These are phyloP conservation scores for Reticulascus tulasneorum DNA, from an alignment of 2,329 filamentous ascomycete genomes.

Conservation along the genomic window DNA sequence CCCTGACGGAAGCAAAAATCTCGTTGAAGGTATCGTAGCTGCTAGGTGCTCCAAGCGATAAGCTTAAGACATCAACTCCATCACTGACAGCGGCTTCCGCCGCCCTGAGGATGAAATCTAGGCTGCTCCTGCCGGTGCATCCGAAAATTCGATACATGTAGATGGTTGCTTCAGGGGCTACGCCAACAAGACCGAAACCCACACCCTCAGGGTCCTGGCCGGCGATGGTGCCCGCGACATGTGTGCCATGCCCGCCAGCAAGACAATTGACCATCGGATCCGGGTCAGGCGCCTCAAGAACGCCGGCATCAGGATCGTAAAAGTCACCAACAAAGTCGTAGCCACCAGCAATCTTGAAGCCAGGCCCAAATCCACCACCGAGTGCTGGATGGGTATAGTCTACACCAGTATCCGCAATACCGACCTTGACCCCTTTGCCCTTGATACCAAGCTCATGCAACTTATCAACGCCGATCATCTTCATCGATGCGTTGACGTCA, in stretches of 20 bases:
- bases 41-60: too few relatives aligned
- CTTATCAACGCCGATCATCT: conserved; percentile 11
- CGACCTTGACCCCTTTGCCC: conserved; percentile 12
- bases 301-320: conserved; percentile 19
- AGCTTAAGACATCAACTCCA: conserved; percentile 24
- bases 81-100: neutral
- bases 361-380: conserved; percentile 41
- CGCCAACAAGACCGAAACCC: conserved; percentile 13
- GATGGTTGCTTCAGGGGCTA: conserved; percentile 22
- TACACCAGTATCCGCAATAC: conserved; percentile 10
- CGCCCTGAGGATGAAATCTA: neutral
- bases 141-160: conserved; percentile 18
- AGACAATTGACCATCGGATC: conserved; percentile 22
- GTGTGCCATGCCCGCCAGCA: conserved; percentile 22
- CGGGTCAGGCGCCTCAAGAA: conserved; percentile 27
- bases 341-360: conserved; percentile 38
- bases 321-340: conserved; percentile 38
- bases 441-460: conserved; percentile 4
- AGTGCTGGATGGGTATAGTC: conserved; percentile 24
- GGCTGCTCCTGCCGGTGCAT: neutral
- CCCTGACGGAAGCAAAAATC: too few relatives aligned
- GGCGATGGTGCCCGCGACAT: conserved; percentile 25
- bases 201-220: conserved; percentile 24
- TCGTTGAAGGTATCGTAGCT: too few relatives aligned
- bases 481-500: too few relatives aligned